Conservation (phyloP, 2,329 filamentous ascomycete genomes). For the Talaromyces sp. region DNA sequence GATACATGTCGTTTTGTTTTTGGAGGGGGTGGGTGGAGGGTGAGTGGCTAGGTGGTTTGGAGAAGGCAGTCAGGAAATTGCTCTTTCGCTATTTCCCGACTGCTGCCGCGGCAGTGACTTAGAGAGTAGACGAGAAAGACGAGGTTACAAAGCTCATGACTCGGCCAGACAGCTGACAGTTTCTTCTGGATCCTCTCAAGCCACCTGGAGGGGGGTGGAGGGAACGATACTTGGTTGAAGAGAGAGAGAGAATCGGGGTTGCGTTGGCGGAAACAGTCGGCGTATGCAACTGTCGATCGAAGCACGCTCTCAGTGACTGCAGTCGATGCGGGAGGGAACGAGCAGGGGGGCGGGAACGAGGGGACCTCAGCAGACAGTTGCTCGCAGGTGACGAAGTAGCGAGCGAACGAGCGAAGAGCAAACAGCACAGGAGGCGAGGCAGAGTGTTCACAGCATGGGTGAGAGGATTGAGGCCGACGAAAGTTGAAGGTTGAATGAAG, state of each 20-base stretch:
- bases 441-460: slow-evolving; percentile 3
- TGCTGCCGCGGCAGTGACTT: neutral
- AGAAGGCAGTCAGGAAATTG: neutral
- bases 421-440: neutral
- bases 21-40: neutral
- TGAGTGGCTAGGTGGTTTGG: neutral
- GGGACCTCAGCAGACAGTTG: slow-evolving; percentile 4
- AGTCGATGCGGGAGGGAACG: neutral
- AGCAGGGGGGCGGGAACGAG: slow-evolving; percentile 6
- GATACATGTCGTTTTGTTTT: slow-evolving; percentile 26
- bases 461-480: neutral
- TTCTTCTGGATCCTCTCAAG: neutral
- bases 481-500: neutral
- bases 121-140: neutral
- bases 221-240: neutral
- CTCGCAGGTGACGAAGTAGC: neutral
- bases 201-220: neutral
- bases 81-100: neutral
- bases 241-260: neutral
- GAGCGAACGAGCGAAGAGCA: neutral
- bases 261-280: neutral
- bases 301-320: neutral
- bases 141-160: neutral
- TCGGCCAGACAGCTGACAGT: neutral
- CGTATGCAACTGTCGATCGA: neutral